phyloP scores from a whole-genome alignment of 2,329 filamentous ascomycete species.

The Drechslerella dactyloides region DNA sequence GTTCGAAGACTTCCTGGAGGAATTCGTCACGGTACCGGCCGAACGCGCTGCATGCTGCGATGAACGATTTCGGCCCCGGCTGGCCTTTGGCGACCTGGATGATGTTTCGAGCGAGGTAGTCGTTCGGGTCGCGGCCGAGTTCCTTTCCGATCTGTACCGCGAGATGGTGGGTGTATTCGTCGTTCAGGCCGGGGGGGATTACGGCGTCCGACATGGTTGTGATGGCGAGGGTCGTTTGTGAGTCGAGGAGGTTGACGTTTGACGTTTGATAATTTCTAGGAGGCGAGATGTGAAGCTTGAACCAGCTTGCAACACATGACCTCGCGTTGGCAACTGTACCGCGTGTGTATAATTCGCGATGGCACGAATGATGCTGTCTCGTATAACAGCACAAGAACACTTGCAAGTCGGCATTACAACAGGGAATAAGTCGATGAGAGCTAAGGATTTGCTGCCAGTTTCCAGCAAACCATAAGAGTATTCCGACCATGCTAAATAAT shows the following conservation, averaged over 20 bases:
- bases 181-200: conserved; percentile 53
- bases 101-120: conserved; percentile 54
- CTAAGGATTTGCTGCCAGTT: no score
- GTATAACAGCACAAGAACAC: no score
- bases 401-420: neutral
- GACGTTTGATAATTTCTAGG: neutral
- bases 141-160: conserved; percentile 52
- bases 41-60: conserved; percentile 54
- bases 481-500: no score
- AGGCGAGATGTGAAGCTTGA: neutral
- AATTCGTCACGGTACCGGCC: conserved; percentile 54
- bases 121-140: conserved; percentile 52
- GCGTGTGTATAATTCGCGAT: no score
- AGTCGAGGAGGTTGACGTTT: conserved; percentile 5
- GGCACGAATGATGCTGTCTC: no score
- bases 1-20: conserved; percentile 53
- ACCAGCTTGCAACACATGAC: conserved; percentile 1
- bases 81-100: conserved; percentile 55
- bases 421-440: no score
- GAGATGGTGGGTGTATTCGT: conserved; percentile 53
- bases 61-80: conserved; percentile 55
- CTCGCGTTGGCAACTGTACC: neutral
- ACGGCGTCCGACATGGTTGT: conserved; percentile 38
- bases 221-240: conserved; percentile 14
- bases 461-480: no score